Conservation (phyloP, 2,329 filamentous ascomycete species). For the Aspergillus flavus region DNA sequence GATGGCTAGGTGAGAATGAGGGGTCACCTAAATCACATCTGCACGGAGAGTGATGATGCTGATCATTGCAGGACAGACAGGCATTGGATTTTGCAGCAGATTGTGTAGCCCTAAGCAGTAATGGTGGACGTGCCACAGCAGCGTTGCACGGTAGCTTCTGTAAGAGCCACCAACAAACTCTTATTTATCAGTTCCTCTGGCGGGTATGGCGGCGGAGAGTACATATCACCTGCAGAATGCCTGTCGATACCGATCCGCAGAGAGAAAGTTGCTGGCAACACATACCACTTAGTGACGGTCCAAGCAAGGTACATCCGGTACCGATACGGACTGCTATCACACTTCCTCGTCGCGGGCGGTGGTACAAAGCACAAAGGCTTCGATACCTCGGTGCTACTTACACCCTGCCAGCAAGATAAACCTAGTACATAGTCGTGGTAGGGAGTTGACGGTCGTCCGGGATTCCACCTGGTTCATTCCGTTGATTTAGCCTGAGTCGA, state of each 20-base stretch:
- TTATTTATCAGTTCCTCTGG: constrained; percentile 7
- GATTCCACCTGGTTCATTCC: background rate
- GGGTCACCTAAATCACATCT: background rate
- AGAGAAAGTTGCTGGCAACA: background rate
- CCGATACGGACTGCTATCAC: constrained; percentile 6
- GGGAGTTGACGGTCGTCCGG: background rate
- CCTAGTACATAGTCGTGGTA: background rate
- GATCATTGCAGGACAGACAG: background rate
- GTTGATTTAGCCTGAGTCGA: background rate
- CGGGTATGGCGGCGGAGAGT: constrained; percentile 8
- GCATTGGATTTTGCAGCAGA: background rate
- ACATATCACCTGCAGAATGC: constrained; percentile 20
- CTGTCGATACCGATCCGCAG: constrained; percentile 5
- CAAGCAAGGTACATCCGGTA: constrained; percentile 10
- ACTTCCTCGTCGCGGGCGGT: background rate
- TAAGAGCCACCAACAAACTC: background rate
- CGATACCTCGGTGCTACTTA: background rate
- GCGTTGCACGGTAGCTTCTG: constrained; percentile 7
- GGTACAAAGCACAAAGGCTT: background rate
- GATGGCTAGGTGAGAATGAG: background rate
- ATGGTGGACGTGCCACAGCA: constrained; percentile 1
- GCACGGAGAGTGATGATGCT: background rate
- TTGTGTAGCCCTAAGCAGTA: background rate
- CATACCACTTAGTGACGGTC: background rate
- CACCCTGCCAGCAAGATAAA: background rate